Conservation (phyloP, 371 early-diverging fungal genomes). For the Mortierella sp. region DNA sequence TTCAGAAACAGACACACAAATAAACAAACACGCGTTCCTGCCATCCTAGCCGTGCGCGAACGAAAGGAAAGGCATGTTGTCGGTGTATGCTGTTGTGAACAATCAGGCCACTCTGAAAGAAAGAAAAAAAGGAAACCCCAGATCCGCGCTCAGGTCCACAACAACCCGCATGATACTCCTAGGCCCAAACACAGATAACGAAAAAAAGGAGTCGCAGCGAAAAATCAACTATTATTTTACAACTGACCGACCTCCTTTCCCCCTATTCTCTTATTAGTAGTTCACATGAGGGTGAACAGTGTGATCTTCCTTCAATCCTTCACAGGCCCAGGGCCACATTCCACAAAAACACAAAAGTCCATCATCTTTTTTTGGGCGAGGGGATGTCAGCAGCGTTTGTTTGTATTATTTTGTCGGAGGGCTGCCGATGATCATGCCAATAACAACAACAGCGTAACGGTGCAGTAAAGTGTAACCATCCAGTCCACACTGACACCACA, state of each 20-base stretch:
- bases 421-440: neutral
- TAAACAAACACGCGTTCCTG: neutral
- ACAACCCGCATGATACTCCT: neutral
- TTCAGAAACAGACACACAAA: neutral
- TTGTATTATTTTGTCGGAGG: neutral
- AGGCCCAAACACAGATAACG: neutral
- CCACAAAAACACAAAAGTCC: neutral
- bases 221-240: neutral
- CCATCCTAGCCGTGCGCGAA: neutral
- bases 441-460: neutral
- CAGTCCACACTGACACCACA: neutral
- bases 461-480: neutral
- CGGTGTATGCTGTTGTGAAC: neutral
- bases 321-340: neutral
- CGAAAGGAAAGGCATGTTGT: neutral
- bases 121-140: neutral
- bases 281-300: neutral
- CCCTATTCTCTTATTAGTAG: neutral
- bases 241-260: neutral
- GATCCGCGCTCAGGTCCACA: slow-evolving; percentile 3
- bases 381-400: neutral
- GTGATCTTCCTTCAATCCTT: neutral
- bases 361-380: neutral
- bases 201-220: neutral
- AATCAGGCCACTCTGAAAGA: neutral